phyloP scores from a whole-genome alignment of 2,329 filamentous ascomycete species.

The Thielaviopsis cerberus region DNA sequence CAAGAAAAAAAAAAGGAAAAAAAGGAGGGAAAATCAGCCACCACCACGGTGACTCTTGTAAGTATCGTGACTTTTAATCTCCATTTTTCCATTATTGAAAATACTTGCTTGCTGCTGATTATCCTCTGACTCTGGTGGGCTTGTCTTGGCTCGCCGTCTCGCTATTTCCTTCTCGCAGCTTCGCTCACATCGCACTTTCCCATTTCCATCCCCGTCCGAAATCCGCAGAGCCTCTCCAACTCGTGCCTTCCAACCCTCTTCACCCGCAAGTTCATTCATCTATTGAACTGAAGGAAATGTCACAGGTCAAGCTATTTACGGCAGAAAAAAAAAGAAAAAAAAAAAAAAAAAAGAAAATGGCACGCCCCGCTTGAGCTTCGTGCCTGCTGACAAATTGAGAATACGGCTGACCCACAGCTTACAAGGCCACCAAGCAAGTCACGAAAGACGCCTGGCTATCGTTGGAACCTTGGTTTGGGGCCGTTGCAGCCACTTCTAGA shows the following conservation, averaged over 20 bases:
- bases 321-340: too few relatives aligned
- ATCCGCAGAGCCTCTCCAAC: constrained; percentile 1
- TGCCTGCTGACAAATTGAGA: too few relatives aligned
- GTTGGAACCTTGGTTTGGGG: too few relatives aligned
- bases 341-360: too few relatives aligned
- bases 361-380: too few relatives aligned
- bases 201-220: not conserved
- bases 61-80: not conserved
- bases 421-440: too few relatives aligned
- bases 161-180: not conserved
- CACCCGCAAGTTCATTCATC: too few relatives aligned
- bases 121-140: not conserved
- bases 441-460: too few relatives aligned
- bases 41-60: not conserved
- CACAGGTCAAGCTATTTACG: too few relatives aligned
- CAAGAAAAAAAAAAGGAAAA: not conserved
- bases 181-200: not conserved
- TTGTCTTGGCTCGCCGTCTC: not conserved
- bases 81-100: not conserved
- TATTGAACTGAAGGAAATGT: too few relatives aligned
- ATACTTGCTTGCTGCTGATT: not conserved
- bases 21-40: not conserved
- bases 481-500: too few relatives aligned
- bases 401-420: too few relatives aligned
- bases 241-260: not conserved